These are phyloP conservation scores for Myxozyma nipponensis DNA, from an alignment of 805 yeast genomes.

Conservation along the genomic window DNA sequence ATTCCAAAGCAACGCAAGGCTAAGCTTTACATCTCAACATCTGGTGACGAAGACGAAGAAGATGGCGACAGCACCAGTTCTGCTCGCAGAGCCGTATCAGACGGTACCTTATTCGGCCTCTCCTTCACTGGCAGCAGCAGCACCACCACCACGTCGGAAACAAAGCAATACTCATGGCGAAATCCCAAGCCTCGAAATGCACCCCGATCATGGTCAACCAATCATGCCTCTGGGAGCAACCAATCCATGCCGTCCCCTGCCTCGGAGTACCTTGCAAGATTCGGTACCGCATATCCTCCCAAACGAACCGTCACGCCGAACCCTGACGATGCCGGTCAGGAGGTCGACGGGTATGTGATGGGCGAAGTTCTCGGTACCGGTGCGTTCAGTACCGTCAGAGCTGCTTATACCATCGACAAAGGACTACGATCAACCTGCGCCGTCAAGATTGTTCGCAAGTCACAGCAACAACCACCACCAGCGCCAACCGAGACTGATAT, in stretches of 20 bases:
- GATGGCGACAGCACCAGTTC: background rate
- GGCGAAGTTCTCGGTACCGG: conserved; percentile 83
- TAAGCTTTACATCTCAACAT: too few species aligned
- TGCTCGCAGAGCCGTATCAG: background rate
- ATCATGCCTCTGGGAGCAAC: conserved; percentile 1
- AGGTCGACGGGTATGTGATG: conserved; percentile 54
- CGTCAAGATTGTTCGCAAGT: conserved; percentile 50
- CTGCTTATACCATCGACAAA: conserved; percentile 44
- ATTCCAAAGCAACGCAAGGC: too few species aligned
- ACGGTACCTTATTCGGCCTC: background rate
- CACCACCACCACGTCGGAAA: conserved; percentile 1
- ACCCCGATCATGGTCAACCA: conserved; percentile 17
- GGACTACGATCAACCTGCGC: conserved; percentile 43
- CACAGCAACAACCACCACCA: conserved; percentile 27
- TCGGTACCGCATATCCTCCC: conserved; percentile 5
- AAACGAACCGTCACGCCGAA: conserved; percentile 6
- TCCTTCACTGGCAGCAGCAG: background rate
- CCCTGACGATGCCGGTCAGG: conserved; percentile 62
- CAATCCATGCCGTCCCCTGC: conserved; percentile 14
- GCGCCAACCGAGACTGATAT: conserved; percentile 54
- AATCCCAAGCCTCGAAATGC: conserved; percentile 20
- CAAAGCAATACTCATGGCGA: conserved; percentile 23
- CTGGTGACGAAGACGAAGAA: too few species aligned
- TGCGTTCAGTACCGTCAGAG: conserved; percentile 84
- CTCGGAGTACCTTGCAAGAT: conserved; percentile 16